Evolutionary conservation across 805 yeast species (phyloP), one percentile per base, ranked within the genome.

Genomic region (Nakazawaea wyomingensis): DNA sequence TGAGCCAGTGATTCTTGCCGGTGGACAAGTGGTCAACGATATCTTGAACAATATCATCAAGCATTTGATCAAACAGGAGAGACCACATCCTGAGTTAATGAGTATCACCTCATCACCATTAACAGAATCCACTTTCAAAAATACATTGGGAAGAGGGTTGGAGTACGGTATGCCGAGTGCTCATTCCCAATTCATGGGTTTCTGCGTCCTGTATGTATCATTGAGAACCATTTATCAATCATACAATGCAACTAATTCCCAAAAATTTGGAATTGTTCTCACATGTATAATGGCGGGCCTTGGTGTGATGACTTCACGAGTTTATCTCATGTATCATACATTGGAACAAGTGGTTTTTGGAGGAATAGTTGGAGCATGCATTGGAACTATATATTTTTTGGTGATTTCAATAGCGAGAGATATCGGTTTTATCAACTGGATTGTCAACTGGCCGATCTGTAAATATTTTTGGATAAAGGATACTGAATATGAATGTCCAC

Each of bases 111-210:
- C 64, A 64, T 3, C 28, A n/a, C 6, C 19, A 9, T 13, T n/a
- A n/a, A n/a, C 36, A 24, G 46, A 34, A 46, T 50, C 38, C 60
- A 78, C 52, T 20, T 71, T 66, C 20, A 57, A 57, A n/a, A 17
- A 39, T 27, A 28, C 42, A 5, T 14, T 37, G 4, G 39, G 77
- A 45, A 71, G 84, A 49, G 80, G 84, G 1, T 34, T 44, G n/a
- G 47, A 44, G 24, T 89, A 82, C 59, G 99, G 99, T 0, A 91
- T 91, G 97, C 99, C 99, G 0, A 80, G 90, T 41, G 96, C 99
- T 1, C 99, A 91, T 62, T 80, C 96, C 0, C 99, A 91, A 64
- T 93, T 90, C 61, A 85, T 91, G 89, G 95, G 96, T 2, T 93
- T 80, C 57, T 80, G 84, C 49, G 72, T 78, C n/a, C 66, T 73